Percentiles rank a stretch among this genome's conserved stretches.
Evolutionary conservation across 345 rosid species (phyloP).

Genomic region (Salix purpurea): DNA sequence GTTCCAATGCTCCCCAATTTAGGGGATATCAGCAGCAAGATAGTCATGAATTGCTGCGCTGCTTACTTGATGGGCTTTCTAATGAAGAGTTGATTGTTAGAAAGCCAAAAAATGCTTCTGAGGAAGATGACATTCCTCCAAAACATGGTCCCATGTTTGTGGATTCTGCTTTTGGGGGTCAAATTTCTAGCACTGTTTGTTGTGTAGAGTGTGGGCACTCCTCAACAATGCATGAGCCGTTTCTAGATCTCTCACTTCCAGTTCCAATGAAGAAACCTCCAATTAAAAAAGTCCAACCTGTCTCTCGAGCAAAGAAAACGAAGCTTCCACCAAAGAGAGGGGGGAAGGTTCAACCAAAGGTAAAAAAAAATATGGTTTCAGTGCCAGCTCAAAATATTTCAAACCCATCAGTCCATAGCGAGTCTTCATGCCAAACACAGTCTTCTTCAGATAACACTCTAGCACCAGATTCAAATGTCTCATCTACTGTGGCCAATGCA

Average conservation of each 20-base stretch:
- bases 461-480: slow-evolving; percentile 19
- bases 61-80: slow-evolving; percentile 77
- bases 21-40: slow-evolving; percentile 94
- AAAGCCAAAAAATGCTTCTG: slow-evolving; percentile 40
- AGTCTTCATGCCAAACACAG: slow-evolving; percentile 18
- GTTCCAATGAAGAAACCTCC: slow-evolving; percentile 80
- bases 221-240: slow-evolving; percentile 85
- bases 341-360: slow-evolving; percentile 43
- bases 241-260: slow-evolving; percentile 88
- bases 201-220: slow-evolving; percentile 85
- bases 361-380: slow-evolving; percentile 38
- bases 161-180: slow-evolving; percentile 80
- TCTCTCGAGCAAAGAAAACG: slow-evolving; percentile 61
- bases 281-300: slow-evolving; percentile 46
- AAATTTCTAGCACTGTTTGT: slow-evolving; percentile 75
- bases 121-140: slow-evolving; percentile 29
- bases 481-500: slow-evolving; percentile 20
- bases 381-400: slow-evolving; percentile 27
- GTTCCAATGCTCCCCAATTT: slow-evolving; percentile 87
- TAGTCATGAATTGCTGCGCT: slow-evolving; percentile 86
- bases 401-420: slow-evolving; percentile 22
- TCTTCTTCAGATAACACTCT: slow-evolving; percentile 30
- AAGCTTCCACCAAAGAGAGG: slow-evolving; percentile 63
- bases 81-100: slow-evolving; percentile 61
- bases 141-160: slow-evolving; percentile 53